Percentiles rank a stretch among this genome's conserved stretches.
phyloP scores from a whole-genome alignment of 371 early-diverging fungal genomes.

The Saksenaea oblongispora region DNA sequence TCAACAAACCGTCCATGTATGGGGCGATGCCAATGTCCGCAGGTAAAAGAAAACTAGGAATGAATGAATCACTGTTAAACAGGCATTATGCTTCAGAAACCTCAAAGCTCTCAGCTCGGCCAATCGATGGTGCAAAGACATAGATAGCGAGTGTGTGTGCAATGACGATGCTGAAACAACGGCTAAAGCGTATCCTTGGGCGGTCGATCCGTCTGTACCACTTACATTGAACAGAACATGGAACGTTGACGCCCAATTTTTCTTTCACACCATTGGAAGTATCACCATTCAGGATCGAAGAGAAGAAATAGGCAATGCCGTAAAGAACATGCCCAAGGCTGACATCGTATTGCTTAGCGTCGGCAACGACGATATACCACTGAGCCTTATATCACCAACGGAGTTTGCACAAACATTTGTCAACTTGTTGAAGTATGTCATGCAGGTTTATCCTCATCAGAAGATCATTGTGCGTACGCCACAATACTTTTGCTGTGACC shows the following conservation, averaged over 20 bases:
- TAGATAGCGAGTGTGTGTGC: constrained; percentile 18
- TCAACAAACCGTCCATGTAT: constrained; percentile 35
- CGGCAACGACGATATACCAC: constrained; percentile 37
- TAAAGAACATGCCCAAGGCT: constrained; percentile 14
- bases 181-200: constrained; percentile 26
- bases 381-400: constrained; percentile 20
- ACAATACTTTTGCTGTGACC: constrained; percentile 37
- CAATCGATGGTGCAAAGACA: constrained; percentile 35
- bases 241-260: constrained; percentile 32
- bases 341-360: constrained; percentile 36
- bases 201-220: constrained; percentile 27
- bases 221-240: constrained; percentile 31
- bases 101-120: constrained; percentile 33
- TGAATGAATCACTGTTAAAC: neutral
- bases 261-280: constrained; percentile 24
- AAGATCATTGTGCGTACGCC: constrained; percentile 41
- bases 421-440: constrained; percentile 16
- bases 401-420: constrained; percentile 24
- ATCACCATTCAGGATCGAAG: constrained; percentile 16
- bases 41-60: constrained; percentile 19
- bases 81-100: constrained; percentile 21
- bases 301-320: constrained; percentile 7
- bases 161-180: constrained; percentile 31
- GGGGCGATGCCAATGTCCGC: constrained; percentile 39
- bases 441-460: constrained; percentile 34